Evolutionary conservation across 2,329 filamentous ascomycete species (phyloP), one percentile per base, ranked within the genome.

Genomic region (Gremmenia infestans): DNA sequence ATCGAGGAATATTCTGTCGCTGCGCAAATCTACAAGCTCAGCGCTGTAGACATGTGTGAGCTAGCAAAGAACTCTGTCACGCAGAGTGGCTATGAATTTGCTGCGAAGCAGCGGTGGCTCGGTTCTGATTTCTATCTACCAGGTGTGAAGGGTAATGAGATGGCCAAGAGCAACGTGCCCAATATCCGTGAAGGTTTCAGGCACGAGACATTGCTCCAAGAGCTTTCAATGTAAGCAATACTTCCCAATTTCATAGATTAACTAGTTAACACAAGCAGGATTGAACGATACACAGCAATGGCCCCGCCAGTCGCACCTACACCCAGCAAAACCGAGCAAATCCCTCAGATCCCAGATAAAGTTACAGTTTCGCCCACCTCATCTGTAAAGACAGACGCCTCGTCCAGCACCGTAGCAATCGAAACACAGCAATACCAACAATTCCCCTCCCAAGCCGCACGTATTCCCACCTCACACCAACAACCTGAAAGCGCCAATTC

Each of bases 1-100:
- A 99, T 99, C 63, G 94, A 99, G 72, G 94, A 99, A 70, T 99
- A 99, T 68, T 92, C 93, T 0, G 94, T 99, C 8, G 94, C 94
- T 3, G 94, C 94, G 4, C 94, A 99, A 73, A 99, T 99, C 57
- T 99, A 97, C 76, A 97, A 97, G 74, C 83, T 99, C 40, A 95
- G 87, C 67, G 88, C 93, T 0, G 92, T 97, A 4, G 94, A 99
- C 68, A 99, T 99, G 94, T 97, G 94, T 70, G 94, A 99, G 74
- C 74, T 99, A 55, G 94, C 94, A 23, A 96, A 96, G 74, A 93
- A 97, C 71, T 96, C 91, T 9, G 94, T 99, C 42, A 85, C 87
- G 65, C 94, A 99, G 71, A 96, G 91, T 70, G 94, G 94, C 6
- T 99, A 96, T 68, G 94, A 99, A 70, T 79, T 88, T 65, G 81